Conservation (phyloP, 805 yeast genomes). For the Ogataea paraovalis region DNA sequence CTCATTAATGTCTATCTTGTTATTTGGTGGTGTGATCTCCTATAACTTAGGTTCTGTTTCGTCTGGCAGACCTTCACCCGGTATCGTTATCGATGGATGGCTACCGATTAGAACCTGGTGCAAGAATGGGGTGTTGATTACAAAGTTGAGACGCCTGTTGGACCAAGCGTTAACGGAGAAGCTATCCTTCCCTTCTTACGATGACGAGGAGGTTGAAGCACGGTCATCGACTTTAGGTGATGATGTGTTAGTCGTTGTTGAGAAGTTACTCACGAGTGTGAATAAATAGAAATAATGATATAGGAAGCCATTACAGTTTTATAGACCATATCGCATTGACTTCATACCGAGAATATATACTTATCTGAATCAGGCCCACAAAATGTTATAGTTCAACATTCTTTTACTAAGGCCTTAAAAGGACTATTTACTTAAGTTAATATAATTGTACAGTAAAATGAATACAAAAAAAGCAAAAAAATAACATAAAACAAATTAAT, state of each 20-base stretch:
- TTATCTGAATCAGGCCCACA: no score
- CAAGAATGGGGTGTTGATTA: slow-evolving; percentile 82
- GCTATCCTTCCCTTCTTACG: slow-evolving; percentile 46
- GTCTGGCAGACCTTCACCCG: slow-evolving; percentile 60
- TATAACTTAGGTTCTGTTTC: slow-evolving; percentile 47
- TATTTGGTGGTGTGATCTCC: slow-evolving; percentile 73
- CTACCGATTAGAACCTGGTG: slow-evolving; percentile 90
- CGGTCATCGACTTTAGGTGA: neutral
- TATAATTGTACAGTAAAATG: no score
- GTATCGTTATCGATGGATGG: slow-evolving; percentile 86
- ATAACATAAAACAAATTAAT: no score
- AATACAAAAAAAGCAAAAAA: no score
- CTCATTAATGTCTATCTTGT: slow-evolving; percentile 61
- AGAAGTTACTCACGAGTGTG: neutral
- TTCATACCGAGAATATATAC: no score
- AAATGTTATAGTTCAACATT: no score
- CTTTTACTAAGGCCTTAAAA: no score
- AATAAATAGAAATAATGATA: neutral
- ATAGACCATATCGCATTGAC: neutral
- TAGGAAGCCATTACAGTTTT: no score
- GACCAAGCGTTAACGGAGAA: slow-evolving; percentile 65
- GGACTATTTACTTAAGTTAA: no score
- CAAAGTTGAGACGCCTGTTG: slow-evolving; percentile 59
- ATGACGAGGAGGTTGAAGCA: neutral
- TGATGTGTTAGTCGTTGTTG: neutral